Percentiles rank a stretch among this genome's conserved stretches.
Conservation (phyloP, 2,329 filamentous ascomycete species). For the Sclerotinia subarctica region DNA sequence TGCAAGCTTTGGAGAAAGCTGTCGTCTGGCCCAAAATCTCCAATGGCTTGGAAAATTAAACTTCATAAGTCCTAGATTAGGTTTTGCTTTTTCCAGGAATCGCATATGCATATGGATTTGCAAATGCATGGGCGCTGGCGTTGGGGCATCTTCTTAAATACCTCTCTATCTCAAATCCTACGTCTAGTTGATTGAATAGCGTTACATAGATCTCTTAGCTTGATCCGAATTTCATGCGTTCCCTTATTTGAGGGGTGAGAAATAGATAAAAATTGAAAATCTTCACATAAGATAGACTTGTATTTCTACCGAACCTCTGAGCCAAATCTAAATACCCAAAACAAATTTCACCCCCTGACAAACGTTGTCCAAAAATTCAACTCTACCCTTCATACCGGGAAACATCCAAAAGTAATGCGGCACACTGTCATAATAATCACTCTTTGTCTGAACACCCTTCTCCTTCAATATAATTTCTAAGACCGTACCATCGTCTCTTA, state of each 20-base stretch:
- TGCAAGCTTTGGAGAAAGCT: conserved; percentile 78
- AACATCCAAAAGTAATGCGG: conserved; percentile 37
- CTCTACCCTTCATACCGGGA: background rate
- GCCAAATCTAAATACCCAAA: background rate
- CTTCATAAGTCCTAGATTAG: background rate
- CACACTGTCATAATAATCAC: conserved; percentile 35
- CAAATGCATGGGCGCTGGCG: background rate
- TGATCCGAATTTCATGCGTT: background rate
- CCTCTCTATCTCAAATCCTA: background rate
- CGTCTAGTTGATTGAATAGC: background rate
- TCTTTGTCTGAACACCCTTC: conserved; percentile 32
- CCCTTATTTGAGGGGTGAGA: background rate
- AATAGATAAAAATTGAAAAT: background rate
- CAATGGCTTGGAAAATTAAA: conserved; percentile 28
- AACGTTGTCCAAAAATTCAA: conserved; percentile 5
- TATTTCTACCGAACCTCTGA: background rate
- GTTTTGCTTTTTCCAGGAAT: background rate
- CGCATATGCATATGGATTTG: background rate
- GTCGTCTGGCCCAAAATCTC: conserved; percentile 45
- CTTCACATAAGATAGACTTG: background rate
- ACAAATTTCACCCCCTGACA: conserved; percentile 12
- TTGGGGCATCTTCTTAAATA: conserved; percentile 1
- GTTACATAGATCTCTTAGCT: background rate
- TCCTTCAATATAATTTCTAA: conserved; percentile 35
- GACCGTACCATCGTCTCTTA: conserved; percentile 27